Percentiles rank a stretch among this genome's conserved stretches.
phyloP scores from a whole-genome alignment of 108 stramenopile species.

The Fistulifera pelliculosa region DNA sequence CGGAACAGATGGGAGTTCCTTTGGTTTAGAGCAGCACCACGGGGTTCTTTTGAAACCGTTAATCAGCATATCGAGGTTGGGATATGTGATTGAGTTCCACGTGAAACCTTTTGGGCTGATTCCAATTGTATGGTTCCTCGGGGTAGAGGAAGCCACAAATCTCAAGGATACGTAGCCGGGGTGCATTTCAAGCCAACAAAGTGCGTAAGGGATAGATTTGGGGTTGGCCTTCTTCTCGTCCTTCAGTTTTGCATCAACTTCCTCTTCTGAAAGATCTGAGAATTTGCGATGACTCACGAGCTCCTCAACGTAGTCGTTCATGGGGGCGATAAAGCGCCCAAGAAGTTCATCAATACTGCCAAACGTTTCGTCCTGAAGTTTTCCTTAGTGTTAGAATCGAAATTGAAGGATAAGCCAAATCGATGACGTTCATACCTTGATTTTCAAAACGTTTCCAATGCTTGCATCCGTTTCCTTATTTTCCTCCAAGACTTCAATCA shows the following conservation, averaged over 20 bases:
- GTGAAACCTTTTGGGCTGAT: slow-evolving; percentile 74
- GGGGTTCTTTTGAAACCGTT: slow-evolving; percentile 85
- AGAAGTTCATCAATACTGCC: slow-evolving; percentile 83
- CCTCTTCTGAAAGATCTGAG: slow-evolving; percentile 61
- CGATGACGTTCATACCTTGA: slow-evolving; percentile 59
- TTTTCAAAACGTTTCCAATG: slow-evolving; percentile 69
- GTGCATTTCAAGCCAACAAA: slow-evolving; percentile 82
- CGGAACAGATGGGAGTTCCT: neutral
- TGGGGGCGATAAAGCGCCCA: slow-evolving; percentile 79
- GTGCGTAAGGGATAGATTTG: slow-evolving; percentile 48
- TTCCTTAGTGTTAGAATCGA: neutral
- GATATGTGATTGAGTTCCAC: slow-evolving; percentile 49
- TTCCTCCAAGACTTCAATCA: slow-evolving; percentile 77
- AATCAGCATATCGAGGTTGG: slow-evolving; percentile 53
- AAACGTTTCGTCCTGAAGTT: slow-evolving; percentile 51
- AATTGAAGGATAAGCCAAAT: neutral
- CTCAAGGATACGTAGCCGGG: slow-evolving; percentile 74
- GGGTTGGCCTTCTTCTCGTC: slow-evolving; percentile 51
- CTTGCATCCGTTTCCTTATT: slow-evolving; percentile 83
- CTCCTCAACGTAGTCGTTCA: slow-evolving; percentile 83
- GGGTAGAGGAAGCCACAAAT: slow-evolving; percentile 53
- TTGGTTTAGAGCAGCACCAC: slow-evolving; percentile 18
- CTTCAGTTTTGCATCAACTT: slow-evolving; percentile 61
- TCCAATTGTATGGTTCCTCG: slow-evolving; percentile 64
- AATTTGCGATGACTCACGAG: slow-evolving; percentile 75